phyloP scores from a whole-genome alignment of 108 stramenopile genomes.

The Conticribra weissflogii region DNA sequence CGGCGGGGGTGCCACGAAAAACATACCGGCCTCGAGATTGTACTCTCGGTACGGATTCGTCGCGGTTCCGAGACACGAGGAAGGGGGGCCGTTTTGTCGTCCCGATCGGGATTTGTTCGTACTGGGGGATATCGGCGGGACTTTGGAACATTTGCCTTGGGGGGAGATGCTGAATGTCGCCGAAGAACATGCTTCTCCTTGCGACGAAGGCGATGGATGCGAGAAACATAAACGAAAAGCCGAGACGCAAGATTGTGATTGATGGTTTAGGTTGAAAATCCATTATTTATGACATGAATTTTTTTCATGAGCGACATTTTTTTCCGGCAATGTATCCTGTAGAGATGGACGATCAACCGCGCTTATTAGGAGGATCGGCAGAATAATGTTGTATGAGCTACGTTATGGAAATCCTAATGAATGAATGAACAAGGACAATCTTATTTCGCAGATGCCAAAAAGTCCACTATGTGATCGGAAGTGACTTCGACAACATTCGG shows the following conservation, averaged over 20 bases:
- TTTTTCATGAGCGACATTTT: too few relatives aligned
- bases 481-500: constrained; percentile 6
- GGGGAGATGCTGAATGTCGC: constrained; percentile 15
- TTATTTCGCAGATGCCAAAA: background rate
- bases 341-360: too few relatives aligned
- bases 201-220: too few relatives aligned
- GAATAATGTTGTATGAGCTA: too few relatives aligned
- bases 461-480: background rate
- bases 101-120: constrained; percentile 46
- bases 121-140: constrained; percentile 31
- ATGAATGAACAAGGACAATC: too few relatives aligned
- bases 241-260: too few relatives aligned
- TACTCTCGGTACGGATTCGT: constrained; percentile 43
- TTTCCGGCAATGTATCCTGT: too few relatives aligned
- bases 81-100: constrained; percentile 32
- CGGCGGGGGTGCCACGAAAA: constrained; percentile 24
- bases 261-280: too few relatives aligned
- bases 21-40: constrained; percentile 32
- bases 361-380: too few relatives aligned
- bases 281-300: too few relatives aligned
- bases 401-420: too few relatives aligned
- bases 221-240: too few relatives aligned
- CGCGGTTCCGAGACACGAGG: constrained; percentile 7
- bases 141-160: constrained; percentile 21
- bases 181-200: background rate